Evolutionary conservation across 106 monocot species (phyloP).

Genomic region (Dendrobium nobile): DNA sequence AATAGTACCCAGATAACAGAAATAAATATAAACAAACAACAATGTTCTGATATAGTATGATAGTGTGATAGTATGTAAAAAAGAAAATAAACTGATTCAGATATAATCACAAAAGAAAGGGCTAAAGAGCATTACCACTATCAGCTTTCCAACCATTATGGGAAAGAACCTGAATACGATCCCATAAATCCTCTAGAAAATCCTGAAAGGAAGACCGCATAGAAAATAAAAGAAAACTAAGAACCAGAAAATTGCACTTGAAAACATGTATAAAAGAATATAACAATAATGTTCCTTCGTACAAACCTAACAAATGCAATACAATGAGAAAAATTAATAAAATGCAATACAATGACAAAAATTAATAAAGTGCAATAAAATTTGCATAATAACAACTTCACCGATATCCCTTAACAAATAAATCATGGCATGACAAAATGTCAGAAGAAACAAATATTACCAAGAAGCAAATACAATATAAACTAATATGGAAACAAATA

Average conservation of each 20-base stretch:
- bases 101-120: not conserved
- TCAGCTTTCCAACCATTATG: conserved; percentile 78
- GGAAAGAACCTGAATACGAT: conserved; percentile 58
- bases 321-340: not conserved
- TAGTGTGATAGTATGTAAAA: not conserved
- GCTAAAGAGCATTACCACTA: conserved; percentile 54
- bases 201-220: conserved; percentile 34
- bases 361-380: not conserved
- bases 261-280: not conserved
- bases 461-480: not conserved
- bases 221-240: not conserved
- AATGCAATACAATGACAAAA: not conserved
- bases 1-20: no score
- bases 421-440: not conserved
- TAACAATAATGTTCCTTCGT: not conserved
- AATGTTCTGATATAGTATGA: not conserved
- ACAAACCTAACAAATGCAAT: not conserved
- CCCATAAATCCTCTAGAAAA: conserved; percentile 91
- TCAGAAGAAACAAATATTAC: not conserved
- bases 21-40: not conserved
- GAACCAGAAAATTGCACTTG: not conserved
- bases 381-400: not conserved
- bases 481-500: not conserved
- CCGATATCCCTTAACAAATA: not conserved
- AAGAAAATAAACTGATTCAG: not conserved